These are phyloP conservation scores for Waltergamsia citrina DNA, from an alignment of 2,329 filamentous ascomycete genomes.

Conservation along the genomic window DNA sequence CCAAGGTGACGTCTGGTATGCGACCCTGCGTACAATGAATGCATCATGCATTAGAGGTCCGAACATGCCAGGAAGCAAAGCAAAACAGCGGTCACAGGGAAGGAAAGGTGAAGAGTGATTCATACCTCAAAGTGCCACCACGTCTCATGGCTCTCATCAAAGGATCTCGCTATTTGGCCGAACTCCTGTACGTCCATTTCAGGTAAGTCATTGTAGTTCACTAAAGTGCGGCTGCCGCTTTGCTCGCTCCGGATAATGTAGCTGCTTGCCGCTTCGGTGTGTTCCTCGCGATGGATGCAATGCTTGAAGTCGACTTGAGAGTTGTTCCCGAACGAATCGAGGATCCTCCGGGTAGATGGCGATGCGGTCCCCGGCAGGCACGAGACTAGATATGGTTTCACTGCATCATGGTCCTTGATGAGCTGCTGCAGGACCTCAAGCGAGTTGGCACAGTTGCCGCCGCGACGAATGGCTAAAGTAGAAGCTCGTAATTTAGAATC, in stretches of 20 bases:
- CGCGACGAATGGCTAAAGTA: slow-evolving; percentile 47
- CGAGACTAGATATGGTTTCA: slow-evolving; percentile 34
- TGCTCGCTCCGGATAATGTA: slow-evolving; percentile 56
- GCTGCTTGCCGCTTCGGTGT: slow-evolving; percentile 51
- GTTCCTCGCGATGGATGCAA: slow-evolving; percentile 50
- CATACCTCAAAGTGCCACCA: slow-evolving; percentile 68
- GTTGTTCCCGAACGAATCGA: slow-evolving; percentile 38
- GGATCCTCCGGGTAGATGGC: slow-evolving; percentile 39
- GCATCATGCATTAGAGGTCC: not conserved
- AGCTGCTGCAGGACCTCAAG: slow-evolving; percentile 63
- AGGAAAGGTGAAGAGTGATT: not conserved
- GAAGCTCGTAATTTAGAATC: slow-evolving; percentile 65
- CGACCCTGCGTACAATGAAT: slow-evolving; percentile 40
- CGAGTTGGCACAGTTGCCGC: slow-evolving; percentile 65
- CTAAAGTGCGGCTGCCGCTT: slow-evolving; percentile 56
- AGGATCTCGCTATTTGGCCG: slow-evolving; percentile 23
- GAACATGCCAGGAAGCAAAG: not conserved
- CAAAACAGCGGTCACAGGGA: not conserved
- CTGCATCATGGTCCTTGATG: slow-evolving; percentile 17
- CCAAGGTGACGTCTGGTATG: slow-evolving; percentile 48
- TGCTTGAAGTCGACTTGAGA: slow-evolving; percentile 36
- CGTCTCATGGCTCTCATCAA: slow-evolving; percentile 24
- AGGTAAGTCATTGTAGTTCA: slow-evolving; percentile 58
- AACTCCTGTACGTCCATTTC: slow-evolving; percentile 62
- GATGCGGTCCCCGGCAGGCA: slow-evolving; percentile 45